These are phyloP conservation scores for Ophiocordyceps camponoti-saundersi DNA, from an alignment of 2,329 filamentous ascomycete genomes.

Conservation along the genomic window DNA sequence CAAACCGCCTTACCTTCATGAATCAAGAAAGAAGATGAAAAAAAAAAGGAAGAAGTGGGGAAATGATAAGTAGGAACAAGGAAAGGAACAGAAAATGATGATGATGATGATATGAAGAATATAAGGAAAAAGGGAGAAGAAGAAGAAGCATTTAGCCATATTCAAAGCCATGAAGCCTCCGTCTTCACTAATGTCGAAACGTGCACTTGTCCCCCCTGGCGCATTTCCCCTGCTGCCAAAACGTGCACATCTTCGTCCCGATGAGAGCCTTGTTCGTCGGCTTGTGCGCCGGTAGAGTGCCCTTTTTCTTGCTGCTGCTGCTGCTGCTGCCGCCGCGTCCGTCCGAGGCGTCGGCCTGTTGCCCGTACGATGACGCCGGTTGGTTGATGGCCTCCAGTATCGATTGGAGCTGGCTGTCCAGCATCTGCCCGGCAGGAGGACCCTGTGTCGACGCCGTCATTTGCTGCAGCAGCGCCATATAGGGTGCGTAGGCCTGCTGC, in stretches of 20 bases:
- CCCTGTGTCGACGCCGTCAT: conserved; percentile 12
- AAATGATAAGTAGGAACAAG: no score
- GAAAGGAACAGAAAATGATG: no score
- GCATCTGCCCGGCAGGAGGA: conserved; percentile 10
- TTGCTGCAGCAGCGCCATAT: conserved; percentile 24
- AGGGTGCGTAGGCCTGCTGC: conserved; percentile 18
- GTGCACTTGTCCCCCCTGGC: conserved; percentile 59
- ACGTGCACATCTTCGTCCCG: conserved; percentile 52
- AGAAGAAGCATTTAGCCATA: no score
- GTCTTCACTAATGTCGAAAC: conserved; percentile 43
- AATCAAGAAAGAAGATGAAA: no score
- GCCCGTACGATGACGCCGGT: conserved; percentile 3
- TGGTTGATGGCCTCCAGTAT: conserved; percentile 25
- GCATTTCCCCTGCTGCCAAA: conserved; percentile 55
- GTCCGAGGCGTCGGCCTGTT: conserved; percentile 5
- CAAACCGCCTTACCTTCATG: no score
- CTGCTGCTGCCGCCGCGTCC: conserved; percentile 6
- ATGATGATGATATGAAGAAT: no score
- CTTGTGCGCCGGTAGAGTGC: conserved; percentile 22
- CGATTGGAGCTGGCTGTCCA: conserved; percentile 23
- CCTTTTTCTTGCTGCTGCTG: conserved; percentile 16
- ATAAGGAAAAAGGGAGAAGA: no score
- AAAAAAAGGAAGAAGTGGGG: no score
- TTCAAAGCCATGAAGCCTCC: background rate
- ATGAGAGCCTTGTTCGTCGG: conserved; percentile 38